A percentile compares a stretch with the other conserved stretches of the same genome.
Evolutionary conservation across 768 basidiomycete genomes (phyloP).

Genomic region (Pseudohyphozyma bogoriensis): DNA sequence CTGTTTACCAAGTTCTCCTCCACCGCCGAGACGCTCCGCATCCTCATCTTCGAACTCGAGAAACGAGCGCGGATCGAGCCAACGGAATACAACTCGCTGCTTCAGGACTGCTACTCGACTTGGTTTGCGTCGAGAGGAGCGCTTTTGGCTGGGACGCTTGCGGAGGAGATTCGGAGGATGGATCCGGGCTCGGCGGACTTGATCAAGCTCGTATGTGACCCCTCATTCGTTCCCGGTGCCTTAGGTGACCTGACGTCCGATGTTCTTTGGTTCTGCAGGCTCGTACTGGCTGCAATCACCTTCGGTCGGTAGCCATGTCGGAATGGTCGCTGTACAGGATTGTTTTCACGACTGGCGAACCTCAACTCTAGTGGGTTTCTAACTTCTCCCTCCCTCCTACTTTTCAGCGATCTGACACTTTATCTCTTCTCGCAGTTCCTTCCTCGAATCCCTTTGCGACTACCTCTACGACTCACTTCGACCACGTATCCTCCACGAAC

Average conservation of each 20-base stretch:
- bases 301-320: constrained; percentile 81
- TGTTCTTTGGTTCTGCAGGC: constrained; percentile 47
- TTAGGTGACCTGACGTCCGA: background rate
- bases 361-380: constrained; percentile 53
- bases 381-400: background rate
- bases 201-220: constrained; percentile 61
- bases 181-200: constrained; percentile 71
- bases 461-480: constrained; percentile 90
- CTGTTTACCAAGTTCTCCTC: constrained; percentile 79
- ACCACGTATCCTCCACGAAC: constrained; percentile 88
- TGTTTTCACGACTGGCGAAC: constrained; percentile 78
- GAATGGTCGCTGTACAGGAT: constrained; percentile 76
- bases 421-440: constrained; percentile 48
- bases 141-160: constrained; percentile 61
- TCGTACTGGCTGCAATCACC: constrained; percentile 77
- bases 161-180: constrained; percentile 70
- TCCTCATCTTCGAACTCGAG: constrained; percentile 77
- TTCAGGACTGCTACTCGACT: constrained; percentile 76
- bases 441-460: constrained; percentile 84
- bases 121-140: constrained; percentile 66
- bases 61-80: constrained; percentile 63
- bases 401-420: background rate
- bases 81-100: constrained; percentile 58
- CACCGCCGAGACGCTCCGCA: constrained; percentile 59
- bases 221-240: constrained; percentile 19